Conservation (phyloP, 495 filamentous ascomycete species). For the Neurospora sp. region DNA sequence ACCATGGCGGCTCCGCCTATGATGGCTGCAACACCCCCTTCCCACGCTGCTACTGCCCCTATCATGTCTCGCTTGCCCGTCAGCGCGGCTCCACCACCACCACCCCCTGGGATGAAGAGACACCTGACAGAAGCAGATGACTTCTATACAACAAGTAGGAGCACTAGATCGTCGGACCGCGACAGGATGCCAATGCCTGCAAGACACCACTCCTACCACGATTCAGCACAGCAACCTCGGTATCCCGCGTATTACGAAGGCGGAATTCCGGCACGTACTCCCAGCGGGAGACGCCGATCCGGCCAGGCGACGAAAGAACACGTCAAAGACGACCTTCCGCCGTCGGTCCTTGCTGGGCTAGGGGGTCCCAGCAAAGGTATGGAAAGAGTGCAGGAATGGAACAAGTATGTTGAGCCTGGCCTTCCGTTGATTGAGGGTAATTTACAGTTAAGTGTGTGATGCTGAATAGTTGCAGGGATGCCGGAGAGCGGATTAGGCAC, state of each 20-base stretch:
- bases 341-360: conserved; percentile 35
- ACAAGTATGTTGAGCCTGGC: conserved; percentile 34
- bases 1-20: conserved; percentile 7
- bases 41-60: conserved; percentile 14
- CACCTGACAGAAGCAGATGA: background rate
- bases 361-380: conserved; percentile 34
- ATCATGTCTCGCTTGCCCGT: background rate
- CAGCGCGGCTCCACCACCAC: background rate
- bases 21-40: conserved; percentile 12
- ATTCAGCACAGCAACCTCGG: background rate
- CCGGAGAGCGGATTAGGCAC: background rate
- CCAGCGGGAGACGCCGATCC: conserved; percentile 16
- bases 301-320: conserved; percentile 15
- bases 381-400: conserved; percentile 38
- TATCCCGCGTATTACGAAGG: background rate
- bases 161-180: background rate
- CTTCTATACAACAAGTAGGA: background rate
- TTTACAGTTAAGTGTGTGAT: background rate
- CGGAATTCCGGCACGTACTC: conserved; percentile 12
- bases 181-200: conserved; percentile 5
- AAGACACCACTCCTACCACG: conserved; percentile 1
- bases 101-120: background rate
- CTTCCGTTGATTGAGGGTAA: conserved; percentile 12
- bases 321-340: conserved; percentile 20
- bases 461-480: background rate